Conservation (phyloP, 805 yeast genomes). For the Pichia heedii region DNA sequence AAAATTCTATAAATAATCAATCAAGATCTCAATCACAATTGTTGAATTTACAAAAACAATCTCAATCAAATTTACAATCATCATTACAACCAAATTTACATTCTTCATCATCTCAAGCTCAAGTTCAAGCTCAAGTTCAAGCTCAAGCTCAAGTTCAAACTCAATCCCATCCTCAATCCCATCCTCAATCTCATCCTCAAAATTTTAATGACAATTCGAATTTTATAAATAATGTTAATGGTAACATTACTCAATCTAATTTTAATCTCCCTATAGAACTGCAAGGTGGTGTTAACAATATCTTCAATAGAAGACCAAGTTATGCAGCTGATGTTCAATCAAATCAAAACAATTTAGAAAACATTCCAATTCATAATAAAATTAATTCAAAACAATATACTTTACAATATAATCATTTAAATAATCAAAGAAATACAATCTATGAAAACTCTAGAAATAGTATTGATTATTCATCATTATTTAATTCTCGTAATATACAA, state of each 20-base stretch:
- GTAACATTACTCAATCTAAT: constrained; percentile 10
- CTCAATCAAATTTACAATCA: neutral
- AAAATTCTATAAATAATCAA: neutral
- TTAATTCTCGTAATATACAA: constrained; percentile 1
- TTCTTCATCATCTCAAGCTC: no score
- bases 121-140: no score
- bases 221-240: neutral
- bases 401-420: constrained; percentile 8
- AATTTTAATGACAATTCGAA: neutral
- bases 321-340: constrained; percentile 62
- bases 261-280: constrained; percentile 48
- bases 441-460: constrained; percentile 2
- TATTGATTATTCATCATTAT: neutral
- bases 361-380: constrained; percentile 7
- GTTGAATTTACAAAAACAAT: constrained; percentile 1
- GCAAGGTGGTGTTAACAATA: constrained; percentile 56
- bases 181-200: neutral
- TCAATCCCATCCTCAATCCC: neutral
- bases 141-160: constrained; percentile 1
- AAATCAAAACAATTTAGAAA: constrained; percentile 7
- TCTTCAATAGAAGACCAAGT: constrained; percentile 62
- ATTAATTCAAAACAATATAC: constrained; percentile 18
- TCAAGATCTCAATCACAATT: constrained; percentile 7
- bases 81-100: constrained; percentile 1
- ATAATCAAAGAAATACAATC: constrained; percentile 1